Conservation (phyloP, 768 basidiomycete species). For the Auricularia sp. region DNA sequence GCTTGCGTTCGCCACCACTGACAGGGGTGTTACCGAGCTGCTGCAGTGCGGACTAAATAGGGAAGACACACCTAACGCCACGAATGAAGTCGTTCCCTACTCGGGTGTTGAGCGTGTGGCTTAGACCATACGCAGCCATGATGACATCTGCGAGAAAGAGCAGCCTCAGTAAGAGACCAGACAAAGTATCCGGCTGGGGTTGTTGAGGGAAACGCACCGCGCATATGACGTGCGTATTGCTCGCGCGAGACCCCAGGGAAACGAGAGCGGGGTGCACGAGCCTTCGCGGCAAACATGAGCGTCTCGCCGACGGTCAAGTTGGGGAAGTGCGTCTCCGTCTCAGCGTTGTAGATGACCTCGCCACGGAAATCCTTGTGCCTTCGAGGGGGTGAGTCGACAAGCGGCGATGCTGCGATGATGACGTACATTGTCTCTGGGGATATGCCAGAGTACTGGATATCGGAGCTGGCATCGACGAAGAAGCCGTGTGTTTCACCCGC, state of each 20-base stretch:
- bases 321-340: slow-evolving; percentile 41
- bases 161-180: background rate
- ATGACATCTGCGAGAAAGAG: slow-evolving; percentile 33
- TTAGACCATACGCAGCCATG: slow-evolving; percentile 64
- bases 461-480: slow-evolving; percentile 29
- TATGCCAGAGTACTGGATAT: slow-evolving; percentile 39
- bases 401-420: no score
- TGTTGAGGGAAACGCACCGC: background rate
- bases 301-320: slow-evolving; percentile 41
- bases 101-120: slow-evolving; percentile 55
- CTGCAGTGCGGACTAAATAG: background rate
- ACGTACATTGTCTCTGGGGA: slow-evolving; percentile 30
- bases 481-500: slow-evolving; percentile 28
- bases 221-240: slow-evolving; percentile 27
- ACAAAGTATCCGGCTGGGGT: background rate
- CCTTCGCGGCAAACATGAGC: slow-evolving; percentile 42
- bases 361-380: slow-evolving; percentile 33
- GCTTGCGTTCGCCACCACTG: slow-evolving; percentile 31
- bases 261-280: slow-evolving; percentile 33
- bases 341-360: slow-evolving; percentile 62
- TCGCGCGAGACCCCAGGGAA: slow-evolving; percentile 24
- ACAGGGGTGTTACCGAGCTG: background rate
- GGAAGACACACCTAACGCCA: slow-evolving; percentile 19
- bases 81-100: slow-evolving; percentile 69
- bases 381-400: no score